A percentile compares a stretch with the other conserved stretches of the same genome.
Evolutionary conservation across 176 grass and related monocot species (phyloP).

Genomic region (Aegilops sharonensis): DNA sequence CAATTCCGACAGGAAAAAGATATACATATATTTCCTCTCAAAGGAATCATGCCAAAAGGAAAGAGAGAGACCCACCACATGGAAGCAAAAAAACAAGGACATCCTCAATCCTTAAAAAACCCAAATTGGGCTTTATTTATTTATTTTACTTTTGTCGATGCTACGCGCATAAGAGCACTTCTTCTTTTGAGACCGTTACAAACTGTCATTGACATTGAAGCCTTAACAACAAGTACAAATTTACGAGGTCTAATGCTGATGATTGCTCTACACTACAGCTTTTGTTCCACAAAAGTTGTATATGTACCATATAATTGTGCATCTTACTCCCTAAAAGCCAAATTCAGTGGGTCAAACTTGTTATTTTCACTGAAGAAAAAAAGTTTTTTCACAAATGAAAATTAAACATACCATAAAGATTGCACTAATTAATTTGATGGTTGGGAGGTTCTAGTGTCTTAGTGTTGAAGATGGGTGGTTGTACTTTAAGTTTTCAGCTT

Average conservation of each 20-base stretch:
- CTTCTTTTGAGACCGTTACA: not conserved
- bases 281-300: not conserved
- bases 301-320: not conserved
- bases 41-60: slow-evolving; percentile 55
- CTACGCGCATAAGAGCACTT: not conserved
- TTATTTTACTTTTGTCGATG: not conserved
- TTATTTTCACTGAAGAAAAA: not conserved
- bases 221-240: not conserved
- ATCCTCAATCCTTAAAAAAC: slow-evolving; percentile 35
- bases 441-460: not conserved
- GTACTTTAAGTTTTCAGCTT: slow-evolving; percentile 34
- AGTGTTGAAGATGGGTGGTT: slow-evolving; percentile 18
- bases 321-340: not conserved
- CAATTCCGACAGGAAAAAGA: slow-evolving; percentile 23
- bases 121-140: slow-evolving; percentile 24
- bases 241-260: not conserved
- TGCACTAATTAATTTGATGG: not conserved
- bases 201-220: not conserved
- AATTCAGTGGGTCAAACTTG: slow-evolving; percentile 15
- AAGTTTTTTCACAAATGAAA: not conserved
- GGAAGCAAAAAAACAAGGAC: slow-evolving; percentile 33
- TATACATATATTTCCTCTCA: slow-evolving; percentile 43
- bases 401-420: not conserved
- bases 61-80: slow-evolving; percentile 33
- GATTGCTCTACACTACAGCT: not conserved